Percentiles rank a stretch among this genome's conserved stretches.
phyloP scores from a whole-genome alignment of 768 basidiomycete species.

The Postia placenta region DNA sequence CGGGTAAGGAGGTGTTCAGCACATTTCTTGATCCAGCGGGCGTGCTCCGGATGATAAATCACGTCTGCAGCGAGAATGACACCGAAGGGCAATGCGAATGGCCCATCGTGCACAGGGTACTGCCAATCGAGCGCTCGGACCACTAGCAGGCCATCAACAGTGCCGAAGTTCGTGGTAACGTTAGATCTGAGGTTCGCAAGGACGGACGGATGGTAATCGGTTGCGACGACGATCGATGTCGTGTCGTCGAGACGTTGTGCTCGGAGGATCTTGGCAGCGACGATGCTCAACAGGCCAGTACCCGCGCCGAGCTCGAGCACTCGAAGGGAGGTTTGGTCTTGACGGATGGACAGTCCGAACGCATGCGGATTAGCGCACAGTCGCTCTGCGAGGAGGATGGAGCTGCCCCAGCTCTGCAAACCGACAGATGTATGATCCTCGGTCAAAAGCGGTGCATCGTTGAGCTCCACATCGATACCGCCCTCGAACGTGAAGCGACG shows the following conservation, averaged over 20 bases:
- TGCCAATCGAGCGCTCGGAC: conserved; percentile 66
- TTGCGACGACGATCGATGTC: conserved; percentile 46
- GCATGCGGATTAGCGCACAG: conserved; percentile 44
- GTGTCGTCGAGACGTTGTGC: conserved; percentile 4
- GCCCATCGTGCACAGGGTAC: conserved; percentile 29
- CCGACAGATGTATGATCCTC: conserved; percentile 77
- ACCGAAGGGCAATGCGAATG: conserved; percentile 45
- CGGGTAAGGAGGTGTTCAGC: conserved; percentile 43
- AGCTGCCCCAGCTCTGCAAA: conserved; percentile 80
- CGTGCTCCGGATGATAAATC: conserved; percentile 67
- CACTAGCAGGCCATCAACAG: conserved; percentile 24
- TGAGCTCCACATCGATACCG: conserved; percentile 40
- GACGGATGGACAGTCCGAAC: conserved; percentile 28
- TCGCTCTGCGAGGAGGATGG: conserved; percentile 62
- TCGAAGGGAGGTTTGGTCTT: conserved; percentile 2
- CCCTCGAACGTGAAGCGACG: conserved; percentile 46
- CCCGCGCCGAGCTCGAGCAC: conserved; percentile 83
- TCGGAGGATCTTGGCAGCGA: conserved; percentile 46
- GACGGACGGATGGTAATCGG: conserved; percentile 76
- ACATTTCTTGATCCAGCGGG: conserved; percentile 60
- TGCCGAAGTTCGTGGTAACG: conserved; percentile 41
- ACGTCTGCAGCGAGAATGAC: conserved; percentile 76
- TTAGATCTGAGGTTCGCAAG: conserved; percentile 62
- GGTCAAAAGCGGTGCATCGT: conserved; percentile 58
- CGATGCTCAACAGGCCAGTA: conserved; percentile 77